Conservation (phyloP, 2,329 filamentous ascomycete species). For the Juglanconis oblonga region DNA sequence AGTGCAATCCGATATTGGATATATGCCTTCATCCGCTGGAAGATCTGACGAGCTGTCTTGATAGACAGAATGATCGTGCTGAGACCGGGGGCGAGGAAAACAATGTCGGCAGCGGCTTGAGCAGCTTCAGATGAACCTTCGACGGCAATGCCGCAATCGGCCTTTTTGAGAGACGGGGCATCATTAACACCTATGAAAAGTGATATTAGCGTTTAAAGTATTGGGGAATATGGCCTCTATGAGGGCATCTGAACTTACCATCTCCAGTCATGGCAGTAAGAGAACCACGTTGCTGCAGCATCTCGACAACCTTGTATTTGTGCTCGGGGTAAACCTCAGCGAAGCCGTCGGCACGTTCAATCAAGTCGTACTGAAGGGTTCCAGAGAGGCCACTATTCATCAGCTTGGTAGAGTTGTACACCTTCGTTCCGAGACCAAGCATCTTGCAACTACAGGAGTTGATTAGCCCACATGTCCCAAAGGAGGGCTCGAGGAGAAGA, state of each 20-base stretch:
- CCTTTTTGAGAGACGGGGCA: slow-evolving; percentile 70
- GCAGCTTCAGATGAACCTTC: slow-evolving; percentile 70
- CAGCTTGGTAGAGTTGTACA: slow-evolving; percentile 75
- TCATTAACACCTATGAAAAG: slow-evolving; percentile 57
- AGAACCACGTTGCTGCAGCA: slow-evolving; percentile 67
- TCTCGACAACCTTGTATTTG: slow-evolving; percentile 74
- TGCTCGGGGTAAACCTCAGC: slow-evolving; percentile 73
- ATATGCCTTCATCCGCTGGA: slow-evolving; percentile 77
- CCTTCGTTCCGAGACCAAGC: slow-evolving; percentile 74
- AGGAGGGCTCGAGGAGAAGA: neutral
- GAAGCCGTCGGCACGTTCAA: slow-evolving; percentile 71
- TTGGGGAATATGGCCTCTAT: neutral
- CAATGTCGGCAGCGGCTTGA: slow-evolving; percentile 70
- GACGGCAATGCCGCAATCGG: slow-evolving; percentile 70
- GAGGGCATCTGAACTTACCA: slow-evolving; percentile 26
- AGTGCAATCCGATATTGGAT: slow-evolving; percentile 76
- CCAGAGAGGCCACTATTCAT: slow-evolving; percentile 73
- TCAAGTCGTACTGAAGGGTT: slow-evolving; percentile 70
- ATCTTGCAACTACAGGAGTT: slow-evolving; percentile 62
- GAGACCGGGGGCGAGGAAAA: slow-evolving; percentile 71
- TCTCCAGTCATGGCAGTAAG: slow-evolving; percentile 75
- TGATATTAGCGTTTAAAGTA: neutral
- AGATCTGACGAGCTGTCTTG: slow-evolving; percentile 72
- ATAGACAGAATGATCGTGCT: slow-evolving; percentile 70
- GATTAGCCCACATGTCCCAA: neutral